phyloP scores from a whole-genome alignment of 1,139 yeast species.

The Suhomyces maxii region DNA sequence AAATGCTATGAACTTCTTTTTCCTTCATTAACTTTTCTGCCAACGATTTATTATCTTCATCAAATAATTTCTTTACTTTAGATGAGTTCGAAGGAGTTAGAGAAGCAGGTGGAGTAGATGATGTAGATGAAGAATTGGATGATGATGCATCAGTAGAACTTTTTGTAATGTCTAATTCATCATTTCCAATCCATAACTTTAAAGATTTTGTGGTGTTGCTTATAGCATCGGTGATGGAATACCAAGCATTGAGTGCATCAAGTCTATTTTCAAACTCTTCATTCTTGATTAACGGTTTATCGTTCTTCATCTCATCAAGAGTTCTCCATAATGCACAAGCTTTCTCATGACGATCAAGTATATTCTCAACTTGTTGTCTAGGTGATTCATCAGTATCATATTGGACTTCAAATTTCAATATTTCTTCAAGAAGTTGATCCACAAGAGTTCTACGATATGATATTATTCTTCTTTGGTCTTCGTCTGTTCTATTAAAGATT shows the following conservation, averaged over 20 bases:
- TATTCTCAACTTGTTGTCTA: constrained; percentile 51
- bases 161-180: constrained; percentile 62
- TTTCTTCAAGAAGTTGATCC: constrained; percentile 71
- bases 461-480: constrained; percentile 75
- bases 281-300: constrained; percentile 70
- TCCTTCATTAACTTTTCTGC: constrained; percentile 88
- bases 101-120: constrained; percentile 25
- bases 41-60: constrained; percentile 63
- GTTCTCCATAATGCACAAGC: constrained; percentile 83
- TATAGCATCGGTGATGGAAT: constrained; percentile 70
- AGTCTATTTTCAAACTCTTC: constrained; percentile 64
- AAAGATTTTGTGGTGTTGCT: constrained; percentile 57
- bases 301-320: constrained; percentile 71
- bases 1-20: constrained; percentile 74
- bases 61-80: constrained; percentile 44
- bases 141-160: constrained; percentile 24
- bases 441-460: constrained; percentile 71
- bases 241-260: constrained; percentile 85
- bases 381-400: constrained; percentile 38
- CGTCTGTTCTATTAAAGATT: constrained; percentile 75
- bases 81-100: constrained; percentile 23
- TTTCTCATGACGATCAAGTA: constrained; percentile 63
- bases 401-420: constrained; percentile 60
- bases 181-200: constrained; percentile 76
- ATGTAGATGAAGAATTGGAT: constrained; percentile 18